Percentiles rank a stretch among this genome's conserved stretches.
phyloP scores from a whole-genome alignment of 345 rosid genomes.

The Boechera divaricarpa region DNA sequence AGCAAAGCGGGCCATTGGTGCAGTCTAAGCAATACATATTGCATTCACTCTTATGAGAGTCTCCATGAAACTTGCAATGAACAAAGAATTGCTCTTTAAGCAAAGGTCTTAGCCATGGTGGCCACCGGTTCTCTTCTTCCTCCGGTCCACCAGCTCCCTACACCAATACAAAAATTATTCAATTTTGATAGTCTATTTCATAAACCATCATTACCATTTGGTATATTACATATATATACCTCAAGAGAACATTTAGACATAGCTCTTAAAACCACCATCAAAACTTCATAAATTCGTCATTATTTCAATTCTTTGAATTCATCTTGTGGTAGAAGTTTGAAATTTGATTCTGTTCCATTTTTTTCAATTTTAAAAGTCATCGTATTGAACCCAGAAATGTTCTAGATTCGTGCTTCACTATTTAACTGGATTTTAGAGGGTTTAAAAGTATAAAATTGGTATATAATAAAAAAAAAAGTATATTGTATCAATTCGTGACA shows the following conservation, averaged over 20 bases:
- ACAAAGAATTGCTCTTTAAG: slow-evolving; percentile 79
- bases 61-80: slow-evolving; percentile 84
- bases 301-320: not conserved
- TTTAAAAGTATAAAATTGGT: slow-evolving; percentile 25
- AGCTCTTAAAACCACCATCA: slow-evolving; percentile 9
- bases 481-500: slow-evolving; percentile 39
- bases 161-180: slow-evolving; percentile 2
- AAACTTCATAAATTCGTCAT: slow-evolving; percentile 7
- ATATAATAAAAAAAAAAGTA: slow-evolving; percentile 13
- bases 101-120: slow-evolving; percentile 83
- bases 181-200: not conserved
- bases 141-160: slow-evolving; percentile 80
- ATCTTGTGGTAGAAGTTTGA: slow-evolving; percentile 26
- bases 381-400: slow-evolving; percentile 34
- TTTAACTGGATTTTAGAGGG: slow-evolving; percentile 25
- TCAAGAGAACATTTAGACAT: slow-evolving; percentile 22
- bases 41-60: slow-evolving; percentile 95
- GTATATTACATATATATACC: slow-evolving; percentile 22
- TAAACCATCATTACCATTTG: slow-evolving; percentile 22
- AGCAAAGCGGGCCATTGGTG: slow-evolving; percentile 78
- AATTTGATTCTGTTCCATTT: slow-evolving; percentile 27
- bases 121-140: slow-evolving; percentile 72
- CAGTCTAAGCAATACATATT: slow-evolving; percentile 99
- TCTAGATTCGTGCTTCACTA: slow-evolving; percentile 37
- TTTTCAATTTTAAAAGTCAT: not conserved